Conservation (phyloP, 805 yeast species). For the Myxozyma vanderwaltii region DNA sequence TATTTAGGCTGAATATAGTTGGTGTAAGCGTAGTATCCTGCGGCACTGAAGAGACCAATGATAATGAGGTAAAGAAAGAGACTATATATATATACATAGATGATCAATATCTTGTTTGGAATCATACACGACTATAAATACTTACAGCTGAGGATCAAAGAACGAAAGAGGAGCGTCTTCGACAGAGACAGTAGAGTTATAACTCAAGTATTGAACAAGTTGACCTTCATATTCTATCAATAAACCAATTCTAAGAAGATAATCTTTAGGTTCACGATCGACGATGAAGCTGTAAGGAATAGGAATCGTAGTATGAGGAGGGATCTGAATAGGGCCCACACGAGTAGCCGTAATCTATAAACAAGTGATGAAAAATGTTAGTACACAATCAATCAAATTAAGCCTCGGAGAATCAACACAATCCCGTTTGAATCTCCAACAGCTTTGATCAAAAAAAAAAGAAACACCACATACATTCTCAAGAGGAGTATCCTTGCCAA, state of each 20-base stretch:
- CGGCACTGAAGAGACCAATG: constrained; percentile 21
- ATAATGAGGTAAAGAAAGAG: constrained; percentile 27
- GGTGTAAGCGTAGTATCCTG: constrained; percentile 26
- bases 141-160: constrained; percentile 60
- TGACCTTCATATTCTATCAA: constrained; percentile 32
- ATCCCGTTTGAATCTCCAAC: not conserved
- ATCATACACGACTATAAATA: too few relatives aligned
- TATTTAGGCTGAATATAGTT: constrained; percentile 24
- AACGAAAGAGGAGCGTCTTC: constrained; percentile 67
- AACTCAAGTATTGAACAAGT: constrained; percentile 26
- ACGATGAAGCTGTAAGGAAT: constrained; percentile 25
- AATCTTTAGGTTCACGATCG: constrained; percentile 34
- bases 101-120: not conserved
- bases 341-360: constrained; percentile 30
- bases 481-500: constrained; percentile 19
- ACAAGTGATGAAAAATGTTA: not conserved
- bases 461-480: constrained; percentile 22
- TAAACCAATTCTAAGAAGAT: constrained; percentile 26
- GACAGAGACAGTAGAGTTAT: constrained; percentile 48
- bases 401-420: not conserved
- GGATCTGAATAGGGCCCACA: constrained; percentile 26
- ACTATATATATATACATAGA: constrained; percentile 2
- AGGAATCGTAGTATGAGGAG: constrained; percentile 13
- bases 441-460: not conserved
- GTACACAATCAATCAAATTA: not conserved